These are phyloP conservation scores for Paecilomyces sp. DNA, from an alignment of 2,329 filamentous ascomycete genomes.

Conservation along the genomic window DNA sequence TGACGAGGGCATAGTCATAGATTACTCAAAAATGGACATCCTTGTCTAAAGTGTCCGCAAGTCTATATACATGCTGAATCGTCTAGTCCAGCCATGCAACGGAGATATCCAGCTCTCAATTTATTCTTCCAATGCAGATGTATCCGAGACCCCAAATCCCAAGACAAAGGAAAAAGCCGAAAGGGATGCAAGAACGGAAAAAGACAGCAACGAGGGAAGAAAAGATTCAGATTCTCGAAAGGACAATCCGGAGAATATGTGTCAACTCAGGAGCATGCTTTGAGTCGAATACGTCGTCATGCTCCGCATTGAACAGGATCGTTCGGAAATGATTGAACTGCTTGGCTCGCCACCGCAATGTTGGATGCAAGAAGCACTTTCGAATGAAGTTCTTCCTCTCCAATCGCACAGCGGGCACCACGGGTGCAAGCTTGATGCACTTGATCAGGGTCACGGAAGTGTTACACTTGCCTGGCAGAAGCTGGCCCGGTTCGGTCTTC, in stretches of 20 bases:
- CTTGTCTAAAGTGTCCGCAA: background rate
- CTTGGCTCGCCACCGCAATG: background rate
- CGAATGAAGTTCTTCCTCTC: background rate
- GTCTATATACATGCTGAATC: background rate
- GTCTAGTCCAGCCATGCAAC: background rate
- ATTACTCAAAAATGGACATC: background rate
- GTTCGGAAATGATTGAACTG: background rate
- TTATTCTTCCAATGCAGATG: background rate
- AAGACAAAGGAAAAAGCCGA: background rate
- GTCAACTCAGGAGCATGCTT: background rate
- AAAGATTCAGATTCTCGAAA: background rate
- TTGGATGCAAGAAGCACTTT: background rate
- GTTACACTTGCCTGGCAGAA: background rate
- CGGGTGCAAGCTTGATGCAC: background rate
- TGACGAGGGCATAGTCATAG: background rate
- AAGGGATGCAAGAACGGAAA: background rate
- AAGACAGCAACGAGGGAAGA: background rate
- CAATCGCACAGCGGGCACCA: background rate
- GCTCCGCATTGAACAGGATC: background rate
- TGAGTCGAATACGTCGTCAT: background rate
- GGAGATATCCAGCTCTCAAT: background rate
- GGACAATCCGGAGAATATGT: background rate
- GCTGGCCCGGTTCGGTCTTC: background rate
- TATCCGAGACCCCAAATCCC: background rate
- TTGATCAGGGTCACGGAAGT: background rate